Conservation (phyloP, 83 land plant genomes). For the Isoetes engelmannii region DNA sequence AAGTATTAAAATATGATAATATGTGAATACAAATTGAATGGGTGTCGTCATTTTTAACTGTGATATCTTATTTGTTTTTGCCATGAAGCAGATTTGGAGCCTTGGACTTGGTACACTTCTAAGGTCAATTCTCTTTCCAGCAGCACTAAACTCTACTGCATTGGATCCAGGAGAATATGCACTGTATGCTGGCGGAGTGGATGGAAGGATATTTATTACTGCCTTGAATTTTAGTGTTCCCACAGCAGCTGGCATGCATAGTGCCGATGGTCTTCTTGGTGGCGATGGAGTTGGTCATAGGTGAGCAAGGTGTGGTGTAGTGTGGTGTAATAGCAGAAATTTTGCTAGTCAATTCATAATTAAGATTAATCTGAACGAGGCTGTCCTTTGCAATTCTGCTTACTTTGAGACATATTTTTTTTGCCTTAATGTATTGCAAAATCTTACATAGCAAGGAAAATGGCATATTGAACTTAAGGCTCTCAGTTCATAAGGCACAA, state of each 20-base stretch:
- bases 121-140: slow-evolving; percentile 59
- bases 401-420: too few species aligned
- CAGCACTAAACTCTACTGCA: slow-evolving; percentile 56
- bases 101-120: slow-evolving; percentile 58
- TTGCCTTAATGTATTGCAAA: too few species aligned
- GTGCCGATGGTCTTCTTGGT: slow-evolving; percentile 39
- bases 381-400: too few species aligned
- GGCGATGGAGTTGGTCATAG: slow-evolving; percentile 34
- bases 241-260: slow-evolving; percentile 19
- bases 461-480: too few species aligned
- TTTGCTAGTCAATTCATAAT: too few species aligned
- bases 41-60: not conserved
- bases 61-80: not conserved
- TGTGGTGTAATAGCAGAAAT: too few species aligned
- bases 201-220: slow-evolving; percentile 72
- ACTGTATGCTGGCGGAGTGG: slow-evolving; percentile 74
- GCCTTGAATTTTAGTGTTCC: slow-evolving; percentile 51
- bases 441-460: too few species aligned
- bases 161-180: slow-evolving; percentile 69
- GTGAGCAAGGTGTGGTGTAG: too few species aligned
- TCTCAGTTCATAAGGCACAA: too few species aligned
- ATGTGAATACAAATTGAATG: not conserved
- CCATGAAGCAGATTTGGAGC: slow-evolving; percentile 65
- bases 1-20: not conserved
- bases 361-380: too few species aligned